Percentiles rank a stretch among this genome's conserved stretches.
Conservation (phyloP, 176 grass and related monocot species). For the Metroxylon sagu region DNA sequence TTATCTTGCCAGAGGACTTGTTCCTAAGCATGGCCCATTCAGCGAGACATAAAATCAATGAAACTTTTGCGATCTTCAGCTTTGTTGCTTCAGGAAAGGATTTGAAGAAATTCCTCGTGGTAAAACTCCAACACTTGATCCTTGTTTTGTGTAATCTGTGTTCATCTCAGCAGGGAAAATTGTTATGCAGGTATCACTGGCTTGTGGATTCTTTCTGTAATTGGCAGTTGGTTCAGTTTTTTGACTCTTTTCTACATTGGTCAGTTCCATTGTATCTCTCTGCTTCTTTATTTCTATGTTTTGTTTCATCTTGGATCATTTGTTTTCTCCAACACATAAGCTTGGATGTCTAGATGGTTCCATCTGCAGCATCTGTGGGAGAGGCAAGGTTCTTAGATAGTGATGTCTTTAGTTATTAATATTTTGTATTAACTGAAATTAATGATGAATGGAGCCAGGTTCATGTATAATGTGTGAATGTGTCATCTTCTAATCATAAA, state of each 20-base stretch:
- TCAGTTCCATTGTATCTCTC: slow-evolving; percentile 8
- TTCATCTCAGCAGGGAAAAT: background rate
- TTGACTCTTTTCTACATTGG: slow-evolving; percentile 71
- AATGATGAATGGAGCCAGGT: too few species aligned
- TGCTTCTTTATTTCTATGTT: too few species aligned
- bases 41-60: slow-evolving; percentile 64
- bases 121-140: slow-evolving; percentile 4
- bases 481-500: too few species aligned
- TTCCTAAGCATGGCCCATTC: slow-evolving; percentile 38
- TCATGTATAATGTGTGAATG: too few species aligned
- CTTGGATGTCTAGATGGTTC: too few species aligned
- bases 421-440: too few species aligned
- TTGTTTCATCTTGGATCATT: background rate
- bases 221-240: slow-evolving; percentile 79
- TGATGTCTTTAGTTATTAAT: too few species aligned
- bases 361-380: too few species aligned
- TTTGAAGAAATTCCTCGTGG: slow-evolving; percentile 49
- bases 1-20: slow-evolving; percentile 48
- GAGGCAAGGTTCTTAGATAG: too few species aligned
- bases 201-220: slow-evolving; percentile 68
- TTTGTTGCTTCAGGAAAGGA: slow-evolving; percentile 74
- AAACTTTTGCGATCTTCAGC: slow-evolving; percentile 59
- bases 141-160: background rate
- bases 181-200: slow-evolving; percentile 40
- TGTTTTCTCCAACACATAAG: too few species aligned